Evolutionary conservation across 1,139 yeast species (phyloP).

Genomic region (Saccharomycopsis hybrid): DNA sequence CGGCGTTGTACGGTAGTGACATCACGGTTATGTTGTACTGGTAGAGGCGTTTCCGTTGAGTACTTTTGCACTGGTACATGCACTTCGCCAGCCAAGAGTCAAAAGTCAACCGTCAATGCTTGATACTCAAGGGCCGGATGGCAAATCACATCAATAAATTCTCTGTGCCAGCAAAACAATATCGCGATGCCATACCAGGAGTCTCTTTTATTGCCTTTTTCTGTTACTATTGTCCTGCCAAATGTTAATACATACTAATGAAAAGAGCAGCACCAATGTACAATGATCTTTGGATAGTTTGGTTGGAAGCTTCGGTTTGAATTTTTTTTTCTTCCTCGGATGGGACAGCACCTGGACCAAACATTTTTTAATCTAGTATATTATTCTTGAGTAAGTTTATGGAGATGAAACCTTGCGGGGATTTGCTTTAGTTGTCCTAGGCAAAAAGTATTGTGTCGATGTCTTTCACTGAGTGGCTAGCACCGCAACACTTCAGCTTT

Average conservation of each 20-base stretch:
- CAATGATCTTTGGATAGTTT: conserved; percentile 55
- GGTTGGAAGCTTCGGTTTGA: conserved; percentile 45
- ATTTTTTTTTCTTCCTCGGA: conserved; percentile 37
- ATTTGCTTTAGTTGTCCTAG: not conserved
- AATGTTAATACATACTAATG: conserved; percentile 26
- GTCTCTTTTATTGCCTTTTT: not conserved
- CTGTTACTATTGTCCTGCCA: conserved; percentile 45
- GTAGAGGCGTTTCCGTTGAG: too few species aligned
- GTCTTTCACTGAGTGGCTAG: too few species aligned
- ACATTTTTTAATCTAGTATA: conserved; percentile 58
- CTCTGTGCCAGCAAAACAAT: not conserved
- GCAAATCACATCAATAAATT: not conserved
- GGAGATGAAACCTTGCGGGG: not conserved
- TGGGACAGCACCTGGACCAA: conserved; percentile 57
- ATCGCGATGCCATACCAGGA: not conserved
- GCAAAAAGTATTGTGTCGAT: not conserved
- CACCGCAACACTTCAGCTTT: too few species aligned
- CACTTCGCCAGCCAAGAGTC: too few species aligned
- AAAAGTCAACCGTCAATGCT: too few species aligned
- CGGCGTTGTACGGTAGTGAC: too few species aligned
- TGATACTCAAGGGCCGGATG: too few species aligned
- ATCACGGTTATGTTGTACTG: not conserved
- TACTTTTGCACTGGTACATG: too few species aligned
- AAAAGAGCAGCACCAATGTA: conserved; percentile 63
- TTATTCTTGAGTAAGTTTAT: not conserved